Base-by-base conservation (phyloP, 1,139 yeast species). In the Yamadazyma aaseri region DNA sequence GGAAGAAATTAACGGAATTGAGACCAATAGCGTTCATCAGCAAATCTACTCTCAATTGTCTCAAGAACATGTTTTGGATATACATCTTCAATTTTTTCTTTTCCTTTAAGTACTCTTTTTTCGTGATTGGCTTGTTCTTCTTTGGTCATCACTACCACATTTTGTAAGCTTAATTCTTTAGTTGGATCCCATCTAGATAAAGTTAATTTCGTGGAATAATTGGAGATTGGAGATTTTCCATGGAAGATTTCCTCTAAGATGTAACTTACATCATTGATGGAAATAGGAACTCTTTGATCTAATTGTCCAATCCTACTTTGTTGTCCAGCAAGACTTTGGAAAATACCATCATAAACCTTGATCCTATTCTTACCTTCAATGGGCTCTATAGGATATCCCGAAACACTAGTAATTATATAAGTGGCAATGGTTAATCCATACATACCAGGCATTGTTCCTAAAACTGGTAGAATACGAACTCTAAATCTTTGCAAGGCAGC, bases 371-470 rank as follows among this genome's bases (percentile, higher is more conserved):
- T 89, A n/a, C 96, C 96, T 43, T 86, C 96, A 29, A 87, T 77
- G 25, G 94, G 90, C 40, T 87, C 95, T 42, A 78, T 74, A 8
- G 95, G 95, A 52, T 92, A 92, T 0, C 94, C 96, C 0, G 96
- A 79, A 13, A 89, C 79, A 5, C 75, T 65, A 3, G 96, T 85
- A 32, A 92, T 61, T 28, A 92, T 67, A 58, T 86, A 82, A 0
- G 97, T 83, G 3, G 96, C 95, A 39, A 92, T 73, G 0, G 96
- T 79, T 32, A 92, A 71, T 1, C 98, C 98, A 64, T 92, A 92
- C 63, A 90, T 84, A 6, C 94, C 97, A 1, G 98, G 98, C 81
- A 92, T 79, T 0, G 98, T 87, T 2, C 98, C 97, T 44, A 92
- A 64, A 0, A 92, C 98, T 0, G 98, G 98, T 40, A 92, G 69